phyloP scores from a whole-genome alignment of 2,329 filamentous ascomycete species.

The Achaetomium macrosporum region DNA sequence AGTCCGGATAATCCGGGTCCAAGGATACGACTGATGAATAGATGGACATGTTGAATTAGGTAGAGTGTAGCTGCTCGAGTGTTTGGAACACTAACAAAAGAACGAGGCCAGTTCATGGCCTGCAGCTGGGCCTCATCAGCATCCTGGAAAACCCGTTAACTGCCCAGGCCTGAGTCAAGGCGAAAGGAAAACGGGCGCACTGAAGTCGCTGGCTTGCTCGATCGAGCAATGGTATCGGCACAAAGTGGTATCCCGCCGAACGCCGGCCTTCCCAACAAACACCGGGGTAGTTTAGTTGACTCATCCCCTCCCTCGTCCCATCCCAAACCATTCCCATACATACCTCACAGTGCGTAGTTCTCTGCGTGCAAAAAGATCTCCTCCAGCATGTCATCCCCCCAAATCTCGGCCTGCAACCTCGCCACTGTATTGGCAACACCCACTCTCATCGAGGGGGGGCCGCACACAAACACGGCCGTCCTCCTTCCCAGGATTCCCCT shows the following conservation, averaged over 20 bases:
- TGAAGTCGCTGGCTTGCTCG: background rate
- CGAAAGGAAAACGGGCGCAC: background rate
- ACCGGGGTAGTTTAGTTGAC: too few species aligned
- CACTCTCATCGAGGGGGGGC: slow-evolving; percentile 78
- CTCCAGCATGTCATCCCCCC: slow-evolving; percentile 70
- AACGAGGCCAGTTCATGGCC: slow-evolving; percentile 1
- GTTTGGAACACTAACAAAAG: background rate
- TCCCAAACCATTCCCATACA: background rate
- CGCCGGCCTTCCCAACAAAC: background rate
- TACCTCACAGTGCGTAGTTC: slow-evolving; percentile 77
- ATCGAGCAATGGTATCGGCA: slow-evolving; percentile 6
- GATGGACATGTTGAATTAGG: background rate
- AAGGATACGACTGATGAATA: background rate
- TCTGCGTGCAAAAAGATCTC: slow-evolving; percentile 94
- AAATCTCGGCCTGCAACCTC: slow-evolving; percentile 73
- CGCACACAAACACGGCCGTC: slow-evolving; percentile 89
- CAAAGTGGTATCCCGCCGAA: slow-evolving; percentile 6
- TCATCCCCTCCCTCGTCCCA: background rate
- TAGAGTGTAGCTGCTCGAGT: background rate
- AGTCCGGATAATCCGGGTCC: background rate
- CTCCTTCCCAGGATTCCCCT: slow-evolving; percentile 68
- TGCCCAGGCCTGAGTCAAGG: too few species aligned
- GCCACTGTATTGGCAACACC: slow-evolving; percentile 86
- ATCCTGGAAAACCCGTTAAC: background rate
- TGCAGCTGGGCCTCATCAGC: background rate